Evolutionary conservation across 2,329 filamentous ascomycete species (phyloP).

Genomic region (Aspergillus caelatus): DNA sequence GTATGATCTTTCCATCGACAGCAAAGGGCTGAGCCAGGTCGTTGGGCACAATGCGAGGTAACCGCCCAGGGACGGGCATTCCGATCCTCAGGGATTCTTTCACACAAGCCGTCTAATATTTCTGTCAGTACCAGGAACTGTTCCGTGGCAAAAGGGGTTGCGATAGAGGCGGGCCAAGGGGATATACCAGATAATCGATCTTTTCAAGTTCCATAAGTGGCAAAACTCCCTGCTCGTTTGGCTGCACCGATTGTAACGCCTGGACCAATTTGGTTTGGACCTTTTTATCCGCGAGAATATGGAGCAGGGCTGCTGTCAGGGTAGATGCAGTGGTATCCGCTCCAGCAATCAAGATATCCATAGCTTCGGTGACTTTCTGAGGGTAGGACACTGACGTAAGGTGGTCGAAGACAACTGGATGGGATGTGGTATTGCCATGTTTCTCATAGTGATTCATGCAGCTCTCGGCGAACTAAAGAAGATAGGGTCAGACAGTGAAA

Average conservation of each 20-base stretch:
- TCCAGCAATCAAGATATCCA: constrained; percentile 15
- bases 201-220: constrained; percentile 8
- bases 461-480: constrained; percentile 1
- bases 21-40: background rate
- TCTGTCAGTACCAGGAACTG: background rate
- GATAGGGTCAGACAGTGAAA: background rate
- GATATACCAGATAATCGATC: constrained; percentile 5
- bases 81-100: constrained; percentile 15
- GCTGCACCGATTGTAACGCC: background rate
- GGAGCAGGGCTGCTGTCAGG: constrained; percentile 5
- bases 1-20: constrained; percentile 10
- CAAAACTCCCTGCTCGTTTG: background rate
- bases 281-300: background rate
- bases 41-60: constrained; percentile 12
- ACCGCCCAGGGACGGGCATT: constrained; percentile 11
- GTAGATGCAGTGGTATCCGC: constrained; percentile 17
- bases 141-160: background rate
- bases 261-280: background rate
- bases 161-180: background rate
- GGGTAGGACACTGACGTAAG: constrained; percentile 4
- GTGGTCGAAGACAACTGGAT: constrained; percentile 14
- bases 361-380: constrained; percentile 7
- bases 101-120: constrained; percentile 5
- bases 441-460: constrained; percentile 8
- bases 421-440: constrained; percentile 2